phyloP scores from a whole-genome alignment of 2,329 filamentous ascomycete genomes.

The Teratosphaeria zuluensis region DNA sequence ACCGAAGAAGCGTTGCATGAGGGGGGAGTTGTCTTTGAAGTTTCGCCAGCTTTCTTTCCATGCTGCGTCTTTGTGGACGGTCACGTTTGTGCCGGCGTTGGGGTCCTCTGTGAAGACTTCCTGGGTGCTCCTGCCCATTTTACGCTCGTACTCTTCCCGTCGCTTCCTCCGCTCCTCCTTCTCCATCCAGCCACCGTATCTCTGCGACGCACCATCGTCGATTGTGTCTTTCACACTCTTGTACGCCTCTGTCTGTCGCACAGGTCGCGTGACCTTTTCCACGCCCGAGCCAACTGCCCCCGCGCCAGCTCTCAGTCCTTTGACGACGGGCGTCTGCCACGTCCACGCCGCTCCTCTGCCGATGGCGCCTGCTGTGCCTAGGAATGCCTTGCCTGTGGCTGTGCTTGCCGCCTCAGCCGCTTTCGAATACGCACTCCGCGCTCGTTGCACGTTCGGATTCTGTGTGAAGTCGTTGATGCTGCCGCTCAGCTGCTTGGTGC shows the following conservation, averaged over 20 bases:
- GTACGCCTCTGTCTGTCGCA: constrained; percentile 88
- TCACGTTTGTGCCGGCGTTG: constrained; percentile 89
- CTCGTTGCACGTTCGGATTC: constrained; percentile 80
- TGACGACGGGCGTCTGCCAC: constrained; percentile 90
- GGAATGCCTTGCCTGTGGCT: constrained; percentile 69
- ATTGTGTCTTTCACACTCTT: constrained; percentile 91
- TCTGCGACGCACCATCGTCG: constrained; percentile 89
- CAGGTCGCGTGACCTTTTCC: constrained; percentile 89
- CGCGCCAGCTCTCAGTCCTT: constrained; percentile 79
- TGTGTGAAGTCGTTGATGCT: constrained; percentile 86
- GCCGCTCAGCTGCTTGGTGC: constrained; percentile 85
- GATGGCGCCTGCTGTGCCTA: constrained; percentile 74
- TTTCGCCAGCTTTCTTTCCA: constrained; percentile 99
- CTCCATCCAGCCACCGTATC: constrained; percentile 94
- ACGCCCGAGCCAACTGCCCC: constrained; percentile 76
- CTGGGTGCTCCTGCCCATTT: constrained; percentile 32
- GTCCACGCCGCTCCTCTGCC: constrained; percentile 92
- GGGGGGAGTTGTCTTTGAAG: constrained; percentile 79
- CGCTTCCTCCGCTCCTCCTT: constrained; percentile 83
- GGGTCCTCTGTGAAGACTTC: constrained; percentile 74
- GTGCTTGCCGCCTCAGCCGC: constrained; percentile 75
- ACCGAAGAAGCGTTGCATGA: constrained; percentile 80
- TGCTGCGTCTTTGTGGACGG: constrained; percentile 88
- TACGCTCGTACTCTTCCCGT: constrained; percentile 61
- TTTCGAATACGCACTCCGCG: constrained; percentile 75